Evolutionary conservation across 768 basidiomycete genomes (phyloP).

Genomic region (Kwoniella botswanensis): DNA sequence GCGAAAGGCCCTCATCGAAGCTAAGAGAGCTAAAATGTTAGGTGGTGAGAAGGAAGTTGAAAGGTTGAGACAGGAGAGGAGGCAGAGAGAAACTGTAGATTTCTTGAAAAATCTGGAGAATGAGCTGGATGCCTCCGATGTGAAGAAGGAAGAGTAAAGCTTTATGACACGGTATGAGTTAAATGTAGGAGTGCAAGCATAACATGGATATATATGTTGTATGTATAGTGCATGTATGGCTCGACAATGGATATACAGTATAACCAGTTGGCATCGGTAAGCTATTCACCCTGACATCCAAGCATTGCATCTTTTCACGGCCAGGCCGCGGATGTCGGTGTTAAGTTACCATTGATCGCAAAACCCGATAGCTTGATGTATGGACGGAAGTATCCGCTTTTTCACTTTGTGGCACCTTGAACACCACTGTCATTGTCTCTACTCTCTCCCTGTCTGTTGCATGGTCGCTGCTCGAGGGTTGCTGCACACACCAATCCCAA

Average conservation of each 20-base stretch:
- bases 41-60: conserved; percentile 49
- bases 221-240: not conserved
- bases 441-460: not conserved
- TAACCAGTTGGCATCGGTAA: not conserved
- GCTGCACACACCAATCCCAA: conserved; percentile 3
- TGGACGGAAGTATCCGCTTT: conserved; percentile 12
- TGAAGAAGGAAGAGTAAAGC: not conserved
- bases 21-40: conserved; percentile 47
- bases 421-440: not conserved
- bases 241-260: too few species aligned
- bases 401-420: conserved; percentile 24
- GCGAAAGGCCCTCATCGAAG: conserved; percentile 50
- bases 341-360: not conserved
- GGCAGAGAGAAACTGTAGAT: conserved; percentile 40
- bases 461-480: conserved; percentile 1
- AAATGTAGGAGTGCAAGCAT: not conserved
- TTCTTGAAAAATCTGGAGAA: conserved; percentile 39
- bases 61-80: conserved; percentile 31
- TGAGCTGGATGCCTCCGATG: conserved; percentile 22
- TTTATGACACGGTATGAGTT: not conserved
- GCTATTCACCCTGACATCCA: not conserved
- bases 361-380: not conserved
- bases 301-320: not conserved
- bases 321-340: not conserved
- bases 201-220: conserved; percentile 7